Evolutionary conservation across 768 basidiomycete species (phyloP).

Genomic region (Suillus lakei): DNA sequence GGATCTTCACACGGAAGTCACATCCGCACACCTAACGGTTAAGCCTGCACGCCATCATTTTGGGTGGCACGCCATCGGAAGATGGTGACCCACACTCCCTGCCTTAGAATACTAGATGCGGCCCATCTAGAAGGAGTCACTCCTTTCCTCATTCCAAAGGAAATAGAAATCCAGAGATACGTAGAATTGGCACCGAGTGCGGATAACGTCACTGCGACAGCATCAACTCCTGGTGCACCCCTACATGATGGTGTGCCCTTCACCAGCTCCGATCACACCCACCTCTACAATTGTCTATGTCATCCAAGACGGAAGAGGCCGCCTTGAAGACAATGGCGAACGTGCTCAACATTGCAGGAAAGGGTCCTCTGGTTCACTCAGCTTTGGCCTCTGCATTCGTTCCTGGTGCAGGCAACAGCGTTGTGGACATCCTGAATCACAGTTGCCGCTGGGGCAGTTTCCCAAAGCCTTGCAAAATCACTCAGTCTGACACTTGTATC

Average conservation of each 20-base stretch:
- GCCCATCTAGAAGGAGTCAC: too few relatives aligned
- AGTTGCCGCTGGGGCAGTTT: conserved; percentile 49
- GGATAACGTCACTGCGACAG: conserved; percentile 24
- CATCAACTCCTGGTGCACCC: background rate
- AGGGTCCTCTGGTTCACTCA: conserved; percentile 58
- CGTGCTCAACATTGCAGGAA: conserved; percentile 62
- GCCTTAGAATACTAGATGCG: too few relatives aligned
- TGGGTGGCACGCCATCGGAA: too few relatives aligned
- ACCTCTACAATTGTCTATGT: background rate
- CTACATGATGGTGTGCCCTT: background rate
- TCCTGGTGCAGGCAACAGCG: conserved; percentile 52
- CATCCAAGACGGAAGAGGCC: conserved; percentile 56
- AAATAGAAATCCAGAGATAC: too few relatives aligned
- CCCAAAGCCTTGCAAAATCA: conserved; percentile 56
- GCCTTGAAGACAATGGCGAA: conserved; percentile 67
- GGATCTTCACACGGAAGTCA: too few relatives aligned
- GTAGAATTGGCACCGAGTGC: too few relatives aligned
- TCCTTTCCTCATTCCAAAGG: too few relatives aligned
- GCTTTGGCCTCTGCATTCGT: conserved; percentile 57
- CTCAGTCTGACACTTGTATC: conserved; percentile 69
- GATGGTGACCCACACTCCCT: too few relatives aligned
- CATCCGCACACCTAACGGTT: too few relatives aligned
- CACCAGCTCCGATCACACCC: conserved; percentile 5
- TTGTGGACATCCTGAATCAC: conserved; percentile 61
- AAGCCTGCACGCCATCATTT: too few relatives aligned